A percentile compares a stretch with the other conserved stretches of the same genome.
These are phyloP conservation scores for Musa balbisiana DNA, from an alignment of 202 grass and related monocot species.

Conservation along the genomic window DNA sequence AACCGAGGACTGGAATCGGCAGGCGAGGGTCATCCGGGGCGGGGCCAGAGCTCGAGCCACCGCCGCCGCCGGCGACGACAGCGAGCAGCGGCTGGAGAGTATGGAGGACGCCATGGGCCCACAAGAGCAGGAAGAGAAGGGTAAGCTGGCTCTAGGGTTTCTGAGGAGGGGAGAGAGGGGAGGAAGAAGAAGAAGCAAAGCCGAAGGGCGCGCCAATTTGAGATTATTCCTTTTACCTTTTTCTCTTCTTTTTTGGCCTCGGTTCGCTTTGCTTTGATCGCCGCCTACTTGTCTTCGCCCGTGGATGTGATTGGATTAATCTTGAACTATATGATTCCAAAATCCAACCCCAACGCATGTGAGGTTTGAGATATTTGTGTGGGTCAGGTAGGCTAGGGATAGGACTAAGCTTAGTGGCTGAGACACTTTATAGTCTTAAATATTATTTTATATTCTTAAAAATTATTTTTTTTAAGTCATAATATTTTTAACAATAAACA, in stretches of 20 bases:
- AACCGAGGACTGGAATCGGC: background rate
- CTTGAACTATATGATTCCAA: no score
- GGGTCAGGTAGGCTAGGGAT: no score
- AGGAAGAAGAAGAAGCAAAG: background rate
- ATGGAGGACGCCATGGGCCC: constrained; percentile 41
- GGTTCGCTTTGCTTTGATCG: background rate
- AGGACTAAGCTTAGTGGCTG: no score
- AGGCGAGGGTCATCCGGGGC: background rate
- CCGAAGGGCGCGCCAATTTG: constrained; percentile 8
- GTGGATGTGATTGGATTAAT: no score
- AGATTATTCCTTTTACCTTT: background rate
- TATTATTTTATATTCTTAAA: background rate
- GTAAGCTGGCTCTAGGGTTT: background rate
- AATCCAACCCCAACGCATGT: no score
- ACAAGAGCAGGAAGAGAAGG: background rate
- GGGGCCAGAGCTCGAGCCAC: constrained; percentile 35
- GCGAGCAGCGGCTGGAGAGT: constrained; percentile 37
- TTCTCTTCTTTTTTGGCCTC: background rate
- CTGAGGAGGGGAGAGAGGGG: background rate
- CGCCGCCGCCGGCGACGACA: constrained; percentile 1
- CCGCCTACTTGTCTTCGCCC: no score
- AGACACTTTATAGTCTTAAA: background rate
- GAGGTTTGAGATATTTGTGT: no score
- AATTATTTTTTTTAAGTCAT: background rate
- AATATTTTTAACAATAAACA: background rate